Evolutionary conservation across 148 eudicot species (phyloP).

Genomic region (Heliamphora exappendiculata): DNA sequence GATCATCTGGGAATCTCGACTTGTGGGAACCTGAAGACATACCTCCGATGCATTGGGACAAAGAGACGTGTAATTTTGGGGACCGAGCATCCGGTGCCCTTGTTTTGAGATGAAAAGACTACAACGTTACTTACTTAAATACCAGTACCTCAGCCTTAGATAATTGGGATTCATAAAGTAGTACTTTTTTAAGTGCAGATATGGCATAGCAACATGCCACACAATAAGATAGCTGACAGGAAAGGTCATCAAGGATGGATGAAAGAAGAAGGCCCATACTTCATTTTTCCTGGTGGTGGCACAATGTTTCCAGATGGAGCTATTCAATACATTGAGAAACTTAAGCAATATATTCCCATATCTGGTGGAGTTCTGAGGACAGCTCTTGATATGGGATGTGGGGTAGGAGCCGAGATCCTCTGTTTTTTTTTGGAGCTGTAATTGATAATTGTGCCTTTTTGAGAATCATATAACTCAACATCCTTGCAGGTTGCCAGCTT

Average conservation of each 20-base stretch:
- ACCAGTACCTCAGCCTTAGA: background rate
- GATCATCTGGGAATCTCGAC: no score
- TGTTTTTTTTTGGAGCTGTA: background rate
- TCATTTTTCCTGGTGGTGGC: constrained; percentile 97
- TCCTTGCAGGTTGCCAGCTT: constrained; percentile 90
- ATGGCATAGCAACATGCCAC: constrained; percentile 96
- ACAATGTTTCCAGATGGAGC: constrained; percentile 99
- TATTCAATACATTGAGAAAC: constrained; percentile 83
- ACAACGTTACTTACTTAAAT: no score
- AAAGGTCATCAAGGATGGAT: constrained; percentile 99
- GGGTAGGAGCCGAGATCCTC: constrained; percentile 45
- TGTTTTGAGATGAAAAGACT: constrained; percentile 1
- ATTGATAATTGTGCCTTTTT: constrained; percentile 6
- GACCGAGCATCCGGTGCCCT: no score
- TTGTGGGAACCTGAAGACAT: no score
- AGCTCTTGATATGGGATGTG: constrained; percentile 99
- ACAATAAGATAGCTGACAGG: constrained; percentile 90
- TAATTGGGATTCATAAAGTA: background rate
- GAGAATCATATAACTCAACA: constrained; percentile 3
- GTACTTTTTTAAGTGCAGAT: constrained; percentile 40
- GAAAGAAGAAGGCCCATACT: constrained; percentile 83
- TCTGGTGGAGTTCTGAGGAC: constrained; percentile 81
- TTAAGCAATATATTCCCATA: constrained; percentile 84
- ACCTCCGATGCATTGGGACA: no score
- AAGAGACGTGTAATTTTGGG: no score